Evolutionary conservation across 192 early-diverging fungal genomes (phyloP).

Genomic region (Coemansia sp.): DNA sequence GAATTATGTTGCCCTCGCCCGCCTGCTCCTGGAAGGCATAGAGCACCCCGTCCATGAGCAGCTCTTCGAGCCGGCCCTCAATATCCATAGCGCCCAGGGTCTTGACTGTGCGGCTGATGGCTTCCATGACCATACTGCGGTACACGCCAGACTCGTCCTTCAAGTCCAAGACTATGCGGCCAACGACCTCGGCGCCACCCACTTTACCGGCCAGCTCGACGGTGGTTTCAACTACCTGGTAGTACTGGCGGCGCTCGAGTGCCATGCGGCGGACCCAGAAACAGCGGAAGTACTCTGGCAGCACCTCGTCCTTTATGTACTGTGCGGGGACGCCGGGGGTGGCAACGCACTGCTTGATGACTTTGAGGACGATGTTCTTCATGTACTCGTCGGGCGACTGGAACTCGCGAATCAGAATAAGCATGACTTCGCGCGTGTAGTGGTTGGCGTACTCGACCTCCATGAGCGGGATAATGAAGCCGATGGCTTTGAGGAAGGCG

Average conservation of each 20-base stretch:
- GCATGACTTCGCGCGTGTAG: constrained; percentile 94
- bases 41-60: constrained; percentile 95
- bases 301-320: constrained; percentile 87
- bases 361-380: constrained; percentile 98
- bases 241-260: constrained; percentile 89
- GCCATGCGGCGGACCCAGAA: constrained; percentile 99
- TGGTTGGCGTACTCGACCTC: constrained; percentile 92
- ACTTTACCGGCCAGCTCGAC: constrained; percentile 93
- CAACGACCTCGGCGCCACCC: constrained; percentile 89
- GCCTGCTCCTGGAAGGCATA: constrained; percentile 99
- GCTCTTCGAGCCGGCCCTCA: constrained; percentile 86
- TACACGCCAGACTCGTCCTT: constrained; percentile 95
- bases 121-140: constrained; percentile 98
- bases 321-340: constrained; percentile 87
- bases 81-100: constrained; percentile 88
- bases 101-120: constrained; percentile 79
- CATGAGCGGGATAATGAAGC: constrained; percentile 98
- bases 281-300: constrained; percentile 93
- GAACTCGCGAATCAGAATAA: constrained; percentile 91
- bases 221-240: constrained; percentile 94
- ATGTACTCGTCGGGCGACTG: constrained; percentile 97
- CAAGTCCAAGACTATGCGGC: constrained; percentile 83
- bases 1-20: constrained; percentile 82
- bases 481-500: constrained; percentile 98
- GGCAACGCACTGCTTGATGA: constrained; percentile 93